Base-by-base conservation (phyloP, 1,139 yeast genomes). In the Ogataea hybrid region DNA sequence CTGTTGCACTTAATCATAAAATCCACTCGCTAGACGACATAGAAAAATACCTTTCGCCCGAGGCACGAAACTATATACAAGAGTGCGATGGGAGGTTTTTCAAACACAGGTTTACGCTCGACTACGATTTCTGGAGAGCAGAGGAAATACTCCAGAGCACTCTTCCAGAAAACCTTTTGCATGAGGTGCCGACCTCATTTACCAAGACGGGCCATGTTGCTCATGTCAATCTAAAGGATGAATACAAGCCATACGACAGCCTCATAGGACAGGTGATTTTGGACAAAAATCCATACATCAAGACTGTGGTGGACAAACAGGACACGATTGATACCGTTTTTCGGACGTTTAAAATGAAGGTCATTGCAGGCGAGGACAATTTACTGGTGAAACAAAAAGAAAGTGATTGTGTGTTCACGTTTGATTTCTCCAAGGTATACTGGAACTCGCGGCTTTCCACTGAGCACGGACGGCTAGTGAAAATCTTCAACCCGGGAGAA, bases 381-480 rank as follows among this genome's bases (percentile, higher is more conserved):
- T 77, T 87, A 50, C 61, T 79, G 32, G 98, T 92, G 14, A 90
- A 86, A 50, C 98, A 92, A 62, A 78, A 73, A 51, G 98, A 94
- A 62, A 80, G 94, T 47, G 88, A 88, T 25, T 94, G 98, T 67
- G 64, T 70, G 15, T 94, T 94, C 67, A 75, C 70, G 36, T 92
- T 94, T 64, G 96, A 94, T 61, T 94, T 94, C 61, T 78, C 87
- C 48, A 85, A 86, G 56, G 98, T 94, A 7, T 94, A 94, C 65
- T 94, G 99, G 99, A 94, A 94, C 64, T 88, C 97, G 11, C 75
- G 98, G 53, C 70, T 94, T 42, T 94, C 89, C 54, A 85, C 96
- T 0, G 99, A 94, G 58, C 99, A 94, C 63, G 94, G 82, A 41
- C 70, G 97, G 46, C 66, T 94, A 37, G 82, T 92, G 9, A 59